A percentile compares a stretch with the other conserved stretches of the same genome.
phyloP scores from a whole-genome alignment of 1,284 basidiomycete species.

The Neonothopanus nambi region DNA sequence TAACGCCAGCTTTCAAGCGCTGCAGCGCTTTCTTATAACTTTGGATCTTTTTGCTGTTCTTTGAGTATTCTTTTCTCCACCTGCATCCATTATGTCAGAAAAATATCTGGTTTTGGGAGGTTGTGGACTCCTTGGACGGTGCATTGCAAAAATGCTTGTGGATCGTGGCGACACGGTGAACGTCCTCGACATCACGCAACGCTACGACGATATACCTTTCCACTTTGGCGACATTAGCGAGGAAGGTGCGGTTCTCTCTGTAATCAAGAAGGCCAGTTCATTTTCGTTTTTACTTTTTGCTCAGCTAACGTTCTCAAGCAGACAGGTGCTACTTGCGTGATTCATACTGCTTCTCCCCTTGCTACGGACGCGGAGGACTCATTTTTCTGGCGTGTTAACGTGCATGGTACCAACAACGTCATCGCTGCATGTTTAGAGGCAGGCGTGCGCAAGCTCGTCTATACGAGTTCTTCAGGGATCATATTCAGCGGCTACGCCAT shows the following conservation, averaged over 20 bases:
- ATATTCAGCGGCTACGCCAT: conserved; percentile 75
- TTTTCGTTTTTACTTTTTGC: not conserved
- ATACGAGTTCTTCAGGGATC: conserved; percentile 81
- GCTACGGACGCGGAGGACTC: conserved; percentile 29
- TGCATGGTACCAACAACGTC: conserved; percentile 67
- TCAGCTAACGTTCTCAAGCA: conserved; percentile 25
- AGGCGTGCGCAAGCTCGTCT: conserved; percentile 73
- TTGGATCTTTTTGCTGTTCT: no score
- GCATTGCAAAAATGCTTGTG: conserved; percentile 51
- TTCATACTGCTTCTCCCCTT: conserved; percentile 82
- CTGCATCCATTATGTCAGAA: no score
- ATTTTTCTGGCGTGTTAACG: no score
- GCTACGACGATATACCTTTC: conserved; percentile 50
- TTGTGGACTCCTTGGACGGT: conserved; percentile 56
- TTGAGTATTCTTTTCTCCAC: no score
- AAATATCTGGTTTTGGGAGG: conserved; percentile 52
- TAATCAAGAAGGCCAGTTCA: conserved; percentile 15
- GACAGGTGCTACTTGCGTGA: conserved; percentile 68
- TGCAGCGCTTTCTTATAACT: no score
- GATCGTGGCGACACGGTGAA: conserved; percentile 48
- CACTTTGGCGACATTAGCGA: conserved; percentile 53
- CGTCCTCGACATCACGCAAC: conserved; percentile 57
- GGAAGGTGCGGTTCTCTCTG: conserved; percentile 41
- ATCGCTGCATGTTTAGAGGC: conserved; percentile 51
- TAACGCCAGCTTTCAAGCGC: no score